Percentiles rank a stretch among this genome's conserved stretches.
Conservation (phyloP, 83 land plant species). For the Diphasiastrum complanatum region DNA sequence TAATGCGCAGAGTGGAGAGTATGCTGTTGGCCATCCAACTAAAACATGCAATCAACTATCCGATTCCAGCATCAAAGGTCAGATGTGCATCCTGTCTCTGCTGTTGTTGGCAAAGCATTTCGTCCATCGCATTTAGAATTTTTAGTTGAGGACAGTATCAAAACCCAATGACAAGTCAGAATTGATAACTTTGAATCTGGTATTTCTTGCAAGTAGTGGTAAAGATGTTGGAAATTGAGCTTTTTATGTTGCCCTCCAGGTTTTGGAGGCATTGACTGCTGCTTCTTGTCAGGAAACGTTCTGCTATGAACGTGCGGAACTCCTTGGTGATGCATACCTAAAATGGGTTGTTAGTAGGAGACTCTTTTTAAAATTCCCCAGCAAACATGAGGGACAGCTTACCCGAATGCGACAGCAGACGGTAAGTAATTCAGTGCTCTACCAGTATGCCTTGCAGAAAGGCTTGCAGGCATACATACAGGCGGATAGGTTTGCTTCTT, state of each 20-base stretch:
- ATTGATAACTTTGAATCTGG: not conserved
- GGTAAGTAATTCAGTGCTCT: conserved; percentile 92
- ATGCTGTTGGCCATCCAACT: conserved; percentile 95
- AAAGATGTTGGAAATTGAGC: no score
- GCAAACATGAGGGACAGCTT: conserved; percentile 95
- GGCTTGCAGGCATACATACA: conserved; percentile 92
- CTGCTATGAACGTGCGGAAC: conserved; percentile 96
- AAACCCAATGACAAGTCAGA: no score
- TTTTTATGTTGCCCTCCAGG: conserved; percentile 37
- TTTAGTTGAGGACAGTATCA: no score
- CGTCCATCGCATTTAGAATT: not conserved
- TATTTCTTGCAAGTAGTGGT: not conserved
- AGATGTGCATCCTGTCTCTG: not conserved
- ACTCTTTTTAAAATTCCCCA: conserved; percentile 86
- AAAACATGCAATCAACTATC: conserved; percentile 62
- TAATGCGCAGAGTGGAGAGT: conserved; percentile 97
- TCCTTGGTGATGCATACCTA: conserved; percentile 94
- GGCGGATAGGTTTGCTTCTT: conserved; percentile 98
- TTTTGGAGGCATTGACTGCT: conserved; percentile 96
- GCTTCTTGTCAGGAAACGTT: conserved; percentile 99
- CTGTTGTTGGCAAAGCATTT: not conserved
- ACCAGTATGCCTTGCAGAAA: conserved; percentile 75
- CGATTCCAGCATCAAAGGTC: conserved; percentile 86
- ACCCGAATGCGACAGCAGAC: conserved; percentile 97
- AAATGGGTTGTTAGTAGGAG: conserved; percentile 97